phyloP scores from a whole-genome alignment of 768 basidiomycete species.

The Rhodosporidiobolus odoratus region DNA sequence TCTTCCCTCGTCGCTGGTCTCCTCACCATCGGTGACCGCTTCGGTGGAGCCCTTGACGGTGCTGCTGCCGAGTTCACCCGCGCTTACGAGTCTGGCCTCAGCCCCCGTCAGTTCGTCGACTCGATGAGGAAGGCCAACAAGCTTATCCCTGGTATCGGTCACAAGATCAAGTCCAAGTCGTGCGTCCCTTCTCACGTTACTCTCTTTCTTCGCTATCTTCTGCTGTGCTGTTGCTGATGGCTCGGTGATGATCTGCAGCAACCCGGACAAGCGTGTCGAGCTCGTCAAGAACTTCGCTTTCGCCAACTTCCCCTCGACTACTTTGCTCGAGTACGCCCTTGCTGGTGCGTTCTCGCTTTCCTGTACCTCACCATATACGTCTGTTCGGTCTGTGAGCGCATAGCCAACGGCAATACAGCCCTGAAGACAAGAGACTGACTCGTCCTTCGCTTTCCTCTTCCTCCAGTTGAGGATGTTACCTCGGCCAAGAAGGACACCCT shows the following conservation, averaged over 20 bases:
- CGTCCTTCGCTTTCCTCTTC: neutral
- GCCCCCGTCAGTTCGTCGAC: slow-evolving; percentile 95
- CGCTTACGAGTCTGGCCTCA: slow-evolving; percentile 83
- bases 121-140: slow-evolving; percentile 52
- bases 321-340: slow-evolving; percentile 68
- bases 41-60: slow-evolving; percentile 97
- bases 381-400: no score
- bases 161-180: slow-evolving; percentile 99
- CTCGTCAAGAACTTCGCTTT: slow-evolving; percentile 65
- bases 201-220: neutral
- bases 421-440: neutral
- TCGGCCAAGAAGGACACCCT: slow-evolving; percentile 96
- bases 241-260: neutral
- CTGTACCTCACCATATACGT: no score
- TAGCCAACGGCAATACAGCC: no score
- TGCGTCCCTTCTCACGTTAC: slow-evolving; percentile 61
- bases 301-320: slow-evolving; percentile 94
- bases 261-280: slow-evolving; percentile 23
- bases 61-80: slow-evolving; percentile 92
- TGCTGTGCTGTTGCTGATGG: neutral
- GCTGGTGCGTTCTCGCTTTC: no score
- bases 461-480: slow-evolving; percentile 94
- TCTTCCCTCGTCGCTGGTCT: slow-evolving; percentile 93
- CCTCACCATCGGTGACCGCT: slow-evolving; percentile 93
- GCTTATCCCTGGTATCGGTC: slow-evolving; percentile 79